phyloP scores from a whole-genome alignment of 331 rosid species.

The Phaseolus coccineus region DNA sequence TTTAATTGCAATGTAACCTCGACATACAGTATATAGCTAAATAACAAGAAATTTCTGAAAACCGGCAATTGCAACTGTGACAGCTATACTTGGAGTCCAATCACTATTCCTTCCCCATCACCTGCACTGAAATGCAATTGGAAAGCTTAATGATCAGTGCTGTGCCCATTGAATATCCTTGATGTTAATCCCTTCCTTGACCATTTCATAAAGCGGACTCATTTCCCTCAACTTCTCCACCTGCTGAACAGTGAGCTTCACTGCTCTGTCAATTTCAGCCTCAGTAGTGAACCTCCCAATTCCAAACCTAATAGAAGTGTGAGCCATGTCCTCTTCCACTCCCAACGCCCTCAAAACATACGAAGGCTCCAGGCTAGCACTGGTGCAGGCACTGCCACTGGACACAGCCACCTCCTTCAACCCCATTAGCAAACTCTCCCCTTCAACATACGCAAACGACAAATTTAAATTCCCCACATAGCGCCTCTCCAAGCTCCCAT shows the following conservation, averaged over 20 bases:
- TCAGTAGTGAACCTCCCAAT: constrained; percentile 90
- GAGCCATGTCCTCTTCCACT: constrained; percentile 98
- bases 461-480: constrained; percentile 81
- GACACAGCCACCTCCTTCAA: constrained; percentile 97
- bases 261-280: constrained; percentile 85
- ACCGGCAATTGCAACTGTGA: background rate
- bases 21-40: background rate
- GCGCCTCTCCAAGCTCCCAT: constrained; percentile 88
- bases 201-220: constrained; percentile 99
- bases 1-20: background rate
- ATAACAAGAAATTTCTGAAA: background rate
- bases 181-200: constrained; percentile 85
- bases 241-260: constrained; percentile 76
- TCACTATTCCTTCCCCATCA: background rate
- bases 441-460: constrained; percentile 91
- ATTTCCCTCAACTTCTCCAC: constrained; percentile 92
- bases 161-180: constrained; percentile 92
- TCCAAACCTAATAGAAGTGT: constrained; percentile 91
- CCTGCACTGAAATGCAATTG: background rate
- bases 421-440: constrained; percentile 97
- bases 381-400: constrained; percentile 97
- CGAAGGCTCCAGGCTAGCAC: constrained; percentile 97
- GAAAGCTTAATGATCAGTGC: constrained; percentile 53
- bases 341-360: constrained; percentile 96
- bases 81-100: background rate